These are phyloP conservation scores for Sporothrix phasma DNA, from an alignment of 2,329 filamentous ascomycete species.

Conservation along the genomic window DNA sequence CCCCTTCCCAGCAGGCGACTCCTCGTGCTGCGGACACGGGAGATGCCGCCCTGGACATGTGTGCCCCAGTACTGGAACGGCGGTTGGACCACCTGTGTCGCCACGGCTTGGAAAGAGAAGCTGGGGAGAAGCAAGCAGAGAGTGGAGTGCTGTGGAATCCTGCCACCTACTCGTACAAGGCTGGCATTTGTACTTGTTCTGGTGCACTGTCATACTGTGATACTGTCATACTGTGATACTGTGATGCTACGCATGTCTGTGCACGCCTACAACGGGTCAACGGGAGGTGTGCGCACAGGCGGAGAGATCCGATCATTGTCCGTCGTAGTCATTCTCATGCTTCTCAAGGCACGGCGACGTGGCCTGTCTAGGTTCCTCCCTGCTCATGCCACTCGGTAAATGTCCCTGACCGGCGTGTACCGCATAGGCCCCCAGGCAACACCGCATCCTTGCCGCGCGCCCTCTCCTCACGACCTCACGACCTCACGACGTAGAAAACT, in stretches of 20 bases:
- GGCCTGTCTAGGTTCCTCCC: background rate
- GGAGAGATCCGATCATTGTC: too few relatives aligned
- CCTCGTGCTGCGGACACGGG: slow-evolving; percentile 1
- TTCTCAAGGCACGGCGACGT: background rate
- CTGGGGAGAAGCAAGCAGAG: background rate
- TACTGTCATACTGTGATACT: too few relatives aligned
- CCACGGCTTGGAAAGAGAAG: background rate
- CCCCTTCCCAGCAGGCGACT: background rate
- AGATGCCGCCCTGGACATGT: background rate
- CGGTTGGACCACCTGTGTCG: background rate
- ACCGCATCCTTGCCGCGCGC: background rate
- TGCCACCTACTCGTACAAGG: background rate
- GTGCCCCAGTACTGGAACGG: background rate
- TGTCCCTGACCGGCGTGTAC: background rate
- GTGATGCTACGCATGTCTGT: background rate
- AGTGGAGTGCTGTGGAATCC: background rate
- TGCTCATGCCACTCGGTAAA: background rate
- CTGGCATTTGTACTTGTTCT: background rate
- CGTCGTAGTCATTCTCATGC: too few relatives aligned
- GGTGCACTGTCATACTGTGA: too few relatives aligned
- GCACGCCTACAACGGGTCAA: too few relatives aligned
- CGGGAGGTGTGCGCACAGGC: too few relatives aligned
- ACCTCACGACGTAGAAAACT: slow-evolving; percentile 16
- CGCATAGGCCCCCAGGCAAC: too few relatives aligned
- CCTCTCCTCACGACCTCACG: too few relatives aligned